These are phyloP conservation scores for Russula brevipes DNA, from an alignment of 768 basidiomycete species.

Conservation along the genomic window DNA sequence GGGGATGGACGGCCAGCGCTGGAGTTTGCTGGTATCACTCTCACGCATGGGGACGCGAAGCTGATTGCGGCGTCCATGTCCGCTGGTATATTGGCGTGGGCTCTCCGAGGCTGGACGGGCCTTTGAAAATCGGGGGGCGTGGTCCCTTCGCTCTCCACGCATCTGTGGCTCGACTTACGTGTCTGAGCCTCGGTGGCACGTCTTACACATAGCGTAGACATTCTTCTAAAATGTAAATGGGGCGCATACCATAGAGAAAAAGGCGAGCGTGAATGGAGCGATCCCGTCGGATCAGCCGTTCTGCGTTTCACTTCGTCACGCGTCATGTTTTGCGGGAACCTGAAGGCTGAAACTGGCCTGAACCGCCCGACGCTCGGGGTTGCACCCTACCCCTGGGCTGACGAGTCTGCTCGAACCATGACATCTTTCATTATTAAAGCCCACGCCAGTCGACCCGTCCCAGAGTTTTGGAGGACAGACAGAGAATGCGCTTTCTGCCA, in stretches of 20 bases:
- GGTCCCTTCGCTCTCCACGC: not conserved
- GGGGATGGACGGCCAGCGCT: not conserved
- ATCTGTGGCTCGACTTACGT: not conserved
- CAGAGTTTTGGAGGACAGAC: slow-evolving; percentile 47
- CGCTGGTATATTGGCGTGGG: slow-evolving; percentile 13
- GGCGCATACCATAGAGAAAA: not conserved
- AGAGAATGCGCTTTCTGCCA: slow-evolving; percentile 59
- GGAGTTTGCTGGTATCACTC: slow-evolving; percentile 18
- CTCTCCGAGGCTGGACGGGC: slow-evolving; percentile 10
- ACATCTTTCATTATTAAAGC: slow-evolving; percentile 70
- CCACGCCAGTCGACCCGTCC: slow-evolving; percentile 45
- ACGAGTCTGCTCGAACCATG: slow-evolving; percentile 36
- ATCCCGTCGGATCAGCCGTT: no score
- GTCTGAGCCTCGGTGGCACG: not conserved
- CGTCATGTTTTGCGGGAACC: not conserved
- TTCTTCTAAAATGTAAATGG: not conserved
- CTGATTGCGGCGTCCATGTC: slow-evolving; percentile 4
- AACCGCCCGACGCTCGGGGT: not conserved
- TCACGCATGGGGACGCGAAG: not conserved
- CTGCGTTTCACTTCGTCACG: no score
- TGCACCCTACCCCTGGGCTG: no score
- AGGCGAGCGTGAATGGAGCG: no score
- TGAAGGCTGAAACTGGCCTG: not conserved
- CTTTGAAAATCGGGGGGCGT: not conserved
- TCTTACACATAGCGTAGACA: not conserved